Evolutionary conservation across 108 stramenopile genomes (phyloP).

Genomic region (Discostella stelligeroides): DNA sequence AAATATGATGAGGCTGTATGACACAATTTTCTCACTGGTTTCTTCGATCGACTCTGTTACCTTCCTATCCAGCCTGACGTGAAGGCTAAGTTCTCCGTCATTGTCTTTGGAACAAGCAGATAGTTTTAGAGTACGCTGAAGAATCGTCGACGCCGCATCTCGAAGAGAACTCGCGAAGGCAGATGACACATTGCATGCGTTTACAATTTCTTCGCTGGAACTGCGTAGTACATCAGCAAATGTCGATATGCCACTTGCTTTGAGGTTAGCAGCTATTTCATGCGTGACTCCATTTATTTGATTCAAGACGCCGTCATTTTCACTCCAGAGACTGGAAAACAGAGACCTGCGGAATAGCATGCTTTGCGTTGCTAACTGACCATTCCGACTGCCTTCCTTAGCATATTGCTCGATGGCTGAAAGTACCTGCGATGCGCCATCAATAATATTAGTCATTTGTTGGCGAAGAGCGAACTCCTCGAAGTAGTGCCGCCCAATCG

Average conservation of each 20-base stretch:
- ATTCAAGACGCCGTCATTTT: constrained; percentile 71
- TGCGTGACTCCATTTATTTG: constrained; percentile 76
- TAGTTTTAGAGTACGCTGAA: constrained; percentile 59
- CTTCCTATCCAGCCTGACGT: constrained; percentile 30
- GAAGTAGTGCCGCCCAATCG: constrained; percentile 67
- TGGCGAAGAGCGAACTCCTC: constrained; percentile 66
- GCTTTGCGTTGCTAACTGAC: constrained; percentile 62
- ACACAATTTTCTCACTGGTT: constrained; percentile 22
- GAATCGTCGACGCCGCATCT: constrained; percentile 52
- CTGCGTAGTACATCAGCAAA: constrained; percentile 75
- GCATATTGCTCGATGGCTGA: constrained; percentile 77
- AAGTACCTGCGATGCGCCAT: constrained; percentile 71
- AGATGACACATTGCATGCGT: constrained; percentile 45
- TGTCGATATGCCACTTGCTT: constrained; percentile 54
- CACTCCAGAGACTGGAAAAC: constrained; percentile 65
- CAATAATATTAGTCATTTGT: constrained; percentile 66
- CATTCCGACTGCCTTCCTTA: constrained; percentile 62
- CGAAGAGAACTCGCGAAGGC: constrained; percentile 67
- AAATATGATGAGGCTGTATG: constrained; percentile 70
- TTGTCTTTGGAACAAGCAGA: constrained; percentile 46
- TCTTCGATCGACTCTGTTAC: constrained; percentile 20
- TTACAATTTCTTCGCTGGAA: constrained; percentile 52
- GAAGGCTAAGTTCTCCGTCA: constrained; percentile 11
- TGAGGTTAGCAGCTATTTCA: constrained; percentile 50
- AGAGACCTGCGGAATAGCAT: constrained; percentile 66